These are phyloP conservation scores for Neurospora intermedia DNA, from an alignment of 495 filamentous ascomycete species.

Conservation along the genomic window DNA sequence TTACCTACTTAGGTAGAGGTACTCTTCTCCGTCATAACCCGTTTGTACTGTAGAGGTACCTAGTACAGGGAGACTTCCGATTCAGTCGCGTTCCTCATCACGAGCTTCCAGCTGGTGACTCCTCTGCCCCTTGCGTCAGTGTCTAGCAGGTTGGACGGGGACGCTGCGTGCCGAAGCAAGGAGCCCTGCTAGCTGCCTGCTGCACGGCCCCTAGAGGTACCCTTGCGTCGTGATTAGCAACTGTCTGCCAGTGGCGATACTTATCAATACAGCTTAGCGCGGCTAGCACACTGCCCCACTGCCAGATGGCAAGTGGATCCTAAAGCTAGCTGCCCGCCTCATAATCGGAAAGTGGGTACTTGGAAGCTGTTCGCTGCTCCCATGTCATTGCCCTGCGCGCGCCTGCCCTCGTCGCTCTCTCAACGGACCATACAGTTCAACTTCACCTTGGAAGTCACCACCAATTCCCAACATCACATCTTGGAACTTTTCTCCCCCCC, in stretches of 20 bases:
- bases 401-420: not conserved
- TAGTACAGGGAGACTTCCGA: not conserved
- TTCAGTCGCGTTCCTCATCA: not conserved
- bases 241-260: conserved; percentile 20
- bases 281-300: not conserved
- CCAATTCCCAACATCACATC: not conserved
- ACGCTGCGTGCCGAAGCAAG: not conserved
- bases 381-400: not conserved
- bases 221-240: conserved; percentile 5
- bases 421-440: not conserved
- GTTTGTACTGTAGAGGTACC: not conserved
- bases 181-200: not conserved
- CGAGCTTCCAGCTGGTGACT: not conserved
- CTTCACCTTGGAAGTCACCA: not conserved
- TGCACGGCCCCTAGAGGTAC: not conserved
- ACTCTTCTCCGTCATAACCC: not conserved
- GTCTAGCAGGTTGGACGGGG: not conserved
- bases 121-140: not conserved
- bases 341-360: not conserved
- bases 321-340: not conserved
- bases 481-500: not conserved
- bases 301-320: not conserved
- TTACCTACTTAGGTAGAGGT: not conserved
- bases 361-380: not conserved
- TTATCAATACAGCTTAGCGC: conserved; percentile 2